Conservation (phyloP, 176 grass and related monocot genomes). For the Carex pumila region DNA sequence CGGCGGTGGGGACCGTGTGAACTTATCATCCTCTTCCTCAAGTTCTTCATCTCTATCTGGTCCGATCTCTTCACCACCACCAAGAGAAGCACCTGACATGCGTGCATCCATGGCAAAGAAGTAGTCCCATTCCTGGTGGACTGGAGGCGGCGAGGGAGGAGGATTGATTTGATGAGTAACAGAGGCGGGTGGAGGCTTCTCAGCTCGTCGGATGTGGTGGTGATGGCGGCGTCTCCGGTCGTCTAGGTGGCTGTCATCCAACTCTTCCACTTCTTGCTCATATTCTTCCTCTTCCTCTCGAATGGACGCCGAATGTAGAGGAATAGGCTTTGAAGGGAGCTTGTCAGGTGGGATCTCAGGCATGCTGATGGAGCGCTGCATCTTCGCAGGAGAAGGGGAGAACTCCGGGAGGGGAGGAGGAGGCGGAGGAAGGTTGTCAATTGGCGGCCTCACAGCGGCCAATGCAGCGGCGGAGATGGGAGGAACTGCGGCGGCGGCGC, state of each 20-base stretch:
- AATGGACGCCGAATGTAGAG: slow-evolving; percentile 36
- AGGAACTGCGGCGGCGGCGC: background rate
- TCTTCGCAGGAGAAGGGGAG: slow-evolving; percentile 74
- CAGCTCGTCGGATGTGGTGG: slow-evolving; percentile 7
- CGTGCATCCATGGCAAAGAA: slow-evolving; percentile 77
- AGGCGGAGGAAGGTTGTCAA: slow-evolving; percentile 59
- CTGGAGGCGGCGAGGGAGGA: slow-evolving; percentile 27
- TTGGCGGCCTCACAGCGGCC: slow-evolving; percentile 11
- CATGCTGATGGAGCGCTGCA: slow-evolving; percentile 85
- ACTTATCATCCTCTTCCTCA: slow-evolving; percentile 38
- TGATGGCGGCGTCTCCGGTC: slow-evolving; percentile 33
- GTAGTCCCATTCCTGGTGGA: slow-evolving; percentile 67
- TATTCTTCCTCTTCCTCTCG: slow-evolving; percentile 59
- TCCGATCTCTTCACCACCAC: slow-evolving; percentile 34
- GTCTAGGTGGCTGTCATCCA: slow-evolving; percentile 33
- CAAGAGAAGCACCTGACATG: slow-evolving; percentile 47
- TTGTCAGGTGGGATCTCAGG: slow-evolving; percentile 41
- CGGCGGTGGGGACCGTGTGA: slow-evolving; percentile 29
- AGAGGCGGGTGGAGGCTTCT: slow-evolving; percentile 31
- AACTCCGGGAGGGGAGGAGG: slow-evolving; percentile 77
- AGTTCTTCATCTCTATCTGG: slow-evolving; percentile 34
- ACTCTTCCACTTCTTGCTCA: slow-evolving; percentile 37
- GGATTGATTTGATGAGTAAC: slow-evolving; percentile 31
- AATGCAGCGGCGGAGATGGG: background rate
- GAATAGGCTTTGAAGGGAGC: slow-evolving; percentile 26